A percentile compares a stretch with the other conserved stretches of the same genome.
Evolutionary conservation across 257 asterid genomes (phyloP).

Genomic region (Dorcoceras hygrometricum): DNA sequence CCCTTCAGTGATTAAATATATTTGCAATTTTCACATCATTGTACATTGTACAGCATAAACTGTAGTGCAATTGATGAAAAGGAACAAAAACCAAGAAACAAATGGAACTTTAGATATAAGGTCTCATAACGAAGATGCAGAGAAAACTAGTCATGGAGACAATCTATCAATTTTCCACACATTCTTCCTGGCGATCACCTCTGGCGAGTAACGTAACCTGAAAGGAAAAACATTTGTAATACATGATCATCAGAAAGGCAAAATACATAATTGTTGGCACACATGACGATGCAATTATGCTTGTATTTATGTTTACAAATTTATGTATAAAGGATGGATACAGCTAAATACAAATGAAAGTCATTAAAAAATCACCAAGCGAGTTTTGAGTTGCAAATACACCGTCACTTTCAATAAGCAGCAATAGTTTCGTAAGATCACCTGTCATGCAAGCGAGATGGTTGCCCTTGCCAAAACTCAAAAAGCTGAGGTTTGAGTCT

Average conservation of each 20-base stretch:
- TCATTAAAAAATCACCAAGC: background rate
- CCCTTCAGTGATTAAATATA: background rate
- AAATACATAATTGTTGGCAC: background rate
- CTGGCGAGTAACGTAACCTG: constrained; percentile 49
- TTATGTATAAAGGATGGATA: background rate
- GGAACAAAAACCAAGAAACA: constrained; percentile 7
- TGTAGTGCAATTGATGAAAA: background rate
- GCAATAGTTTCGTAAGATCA: no score
- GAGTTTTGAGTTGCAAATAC: background rate
- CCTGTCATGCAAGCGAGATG: constrained; percentile 71
- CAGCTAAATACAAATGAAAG: background rate
- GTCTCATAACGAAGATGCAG: constrained; percentile 39
- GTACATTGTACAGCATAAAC: background rate
- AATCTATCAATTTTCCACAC: background rate
- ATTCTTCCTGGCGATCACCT: background rate
- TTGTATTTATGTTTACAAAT: background rate
- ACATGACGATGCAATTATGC: no score
- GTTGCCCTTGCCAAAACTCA: constrained; percentile 92
- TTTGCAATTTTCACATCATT: no score
- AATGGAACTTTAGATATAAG: background rate
- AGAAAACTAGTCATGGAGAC: constrained; percentile 42
- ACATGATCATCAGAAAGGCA: background rate
- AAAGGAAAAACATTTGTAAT: constrained; percentile 2
- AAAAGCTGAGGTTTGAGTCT: constrained; percentile 68
- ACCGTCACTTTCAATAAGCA: constrained; percentile 5